Evolutionary conservation across 805 yeast species (phyloP).

Genomic region (Monosporozyma solicola): DNA sequence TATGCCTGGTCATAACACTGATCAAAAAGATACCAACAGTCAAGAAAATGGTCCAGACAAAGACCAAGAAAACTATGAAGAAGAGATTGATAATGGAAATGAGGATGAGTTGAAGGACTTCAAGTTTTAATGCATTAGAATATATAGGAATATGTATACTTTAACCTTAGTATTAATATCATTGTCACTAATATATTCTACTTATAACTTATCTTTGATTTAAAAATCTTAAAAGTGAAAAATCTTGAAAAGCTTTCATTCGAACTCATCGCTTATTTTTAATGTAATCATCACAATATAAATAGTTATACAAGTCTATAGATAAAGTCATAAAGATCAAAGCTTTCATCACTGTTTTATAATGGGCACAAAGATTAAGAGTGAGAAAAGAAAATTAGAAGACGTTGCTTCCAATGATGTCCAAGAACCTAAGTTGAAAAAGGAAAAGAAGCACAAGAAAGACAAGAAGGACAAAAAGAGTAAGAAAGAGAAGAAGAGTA

Average conservation of each 20-base stretch:
- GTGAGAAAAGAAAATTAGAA: slow-evolving; percentile 1
- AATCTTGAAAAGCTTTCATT: not conserved
- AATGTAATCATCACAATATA: not conserved
- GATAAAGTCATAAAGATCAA: not conserved
- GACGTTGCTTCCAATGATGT: not conserved
- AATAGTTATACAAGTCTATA: not conserved
- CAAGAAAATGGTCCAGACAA: not conserved
- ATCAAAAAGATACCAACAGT: not conserved
- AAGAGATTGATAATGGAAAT: slow-evolving; percentile 2
- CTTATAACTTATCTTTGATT: not conserved
- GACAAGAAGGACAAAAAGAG: slow-evolving; percentile 4
- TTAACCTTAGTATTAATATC: no score
- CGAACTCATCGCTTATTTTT: not conserved
- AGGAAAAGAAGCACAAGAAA: slow-evolving; percentile 11
- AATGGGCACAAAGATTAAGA: not conserved
- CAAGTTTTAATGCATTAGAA: slow-evolving; percentile 12
- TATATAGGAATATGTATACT: not conserved
- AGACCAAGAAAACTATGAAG: not conserved
- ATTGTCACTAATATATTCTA: no score
- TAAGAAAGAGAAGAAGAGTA: not conserved
- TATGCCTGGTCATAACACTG: not conserved
- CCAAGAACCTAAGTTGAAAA: slow-evolving; percentile 1
- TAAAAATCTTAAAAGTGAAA: not conserved
- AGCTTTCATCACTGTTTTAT: not conserved
- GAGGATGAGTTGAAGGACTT: slow-evolving; percentile 13